Evolutionary conservation across 2,329 filamentous ascomycete species (phyloP), one percentile per base, ranked within the genome.

Genomic region (Sarocladium kiliense): DNA sequence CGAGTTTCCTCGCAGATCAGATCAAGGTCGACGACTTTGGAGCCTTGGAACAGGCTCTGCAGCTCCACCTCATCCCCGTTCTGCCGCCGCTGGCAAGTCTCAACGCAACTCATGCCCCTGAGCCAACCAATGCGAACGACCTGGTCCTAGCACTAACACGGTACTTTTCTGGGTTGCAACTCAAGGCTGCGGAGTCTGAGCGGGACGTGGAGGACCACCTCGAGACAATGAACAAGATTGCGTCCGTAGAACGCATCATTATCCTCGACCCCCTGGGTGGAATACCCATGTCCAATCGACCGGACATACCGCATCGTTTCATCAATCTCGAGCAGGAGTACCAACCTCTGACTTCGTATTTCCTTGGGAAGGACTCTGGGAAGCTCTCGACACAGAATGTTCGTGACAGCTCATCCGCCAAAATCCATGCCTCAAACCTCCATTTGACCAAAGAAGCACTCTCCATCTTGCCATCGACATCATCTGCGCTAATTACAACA

Each of bases 281-380:
- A 0, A 91, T 92, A 45, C 94, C 94, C 0, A 77, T 89, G 57
- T 67, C 79, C 63, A 68, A 68, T 4, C 67, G 66, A 23, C 65
- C 68, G 2, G 66, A 66, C 2, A 63, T 68, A 19, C 66, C 67
- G 30, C 74, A 76, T 55, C 65, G 74, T 34, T 97, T 97, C 66
- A 82, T 99, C 66, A 99, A 99, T 63, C 79, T 99, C 56, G 88
- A 95, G 65, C 91, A 97, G 65, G 93, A 99, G 66, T 96, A 88
- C 61, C 75, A 81, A 1, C 74, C 80, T 25, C 86, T 96, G 50
- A 77, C 82, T 58, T 70, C 79, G 16, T 81, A 91, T 61, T 75
- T 96, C 25, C 68, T 51, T 63, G 64, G 2, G 62, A 63, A 6
- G 61, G 66, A 34, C 63, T 23, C 64, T 64, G 25, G 5, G 36